phyloP scores from a whole-genome alignment of 164 flowering plant species.

The Akebia trifoliata region DNA sequence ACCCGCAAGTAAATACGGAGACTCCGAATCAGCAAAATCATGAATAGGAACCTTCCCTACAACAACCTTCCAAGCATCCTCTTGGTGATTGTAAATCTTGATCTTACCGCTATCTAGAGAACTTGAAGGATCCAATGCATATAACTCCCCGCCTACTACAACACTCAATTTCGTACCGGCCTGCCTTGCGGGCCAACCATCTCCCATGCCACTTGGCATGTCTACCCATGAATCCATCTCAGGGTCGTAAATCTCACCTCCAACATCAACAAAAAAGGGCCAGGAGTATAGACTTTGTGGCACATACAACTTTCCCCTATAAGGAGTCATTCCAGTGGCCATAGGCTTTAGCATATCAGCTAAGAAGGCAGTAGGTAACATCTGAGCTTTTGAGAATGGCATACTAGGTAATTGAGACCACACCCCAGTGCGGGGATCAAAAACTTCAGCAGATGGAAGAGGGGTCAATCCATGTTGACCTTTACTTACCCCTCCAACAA shows the following conservation, averaged over 20 bases:
- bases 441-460: slow-evolving; percentile 84
- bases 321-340: slow-evolving; percentile 87
- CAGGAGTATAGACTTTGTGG: slow-evolving; percentile 83
- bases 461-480: slow-evolving; percentile 69
- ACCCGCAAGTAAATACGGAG: slow-evolving; percentile 79
- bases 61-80: slow-evolving; percentile 80
- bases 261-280: slow-evolving; percentile 93
- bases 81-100: slow-evolving; percentile 64
- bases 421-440: slow-evolving; percentile 52
- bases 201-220: slow-evolving; percentile 95
- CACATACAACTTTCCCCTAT: slow-evolving; percentile 68
- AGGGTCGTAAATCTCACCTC: slow-evolving; percentile 86
- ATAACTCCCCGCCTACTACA: slow-evolving; percentile 72
- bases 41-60: slow-evolving; percentile 59
- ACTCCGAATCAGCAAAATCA: slow-evolving; percentile 62
- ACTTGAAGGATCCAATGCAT: slow-evolving; percentile 84
- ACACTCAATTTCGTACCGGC: slow-evolving; percentile 87
- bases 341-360: slow-evolving; percentile 87
- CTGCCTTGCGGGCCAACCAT: slow-evolving; percentile 96
- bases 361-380: slow-evolving; percentile 63
- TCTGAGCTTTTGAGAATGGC: slow-evolving; percentile 83
- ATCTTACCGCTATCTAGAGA: slow-evolving; percentile 68
- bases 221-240: slow-evolving; percentile 70
- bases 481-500: slow-evolving; percentile 75
- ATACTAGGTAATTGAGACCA: slow-evolving; percentile 82